Evolutionary conservation across 2,329 filamentous ascomycete genomes (phyloP).

Genomic region (Microcyclospora tardicrescens): DNA sequence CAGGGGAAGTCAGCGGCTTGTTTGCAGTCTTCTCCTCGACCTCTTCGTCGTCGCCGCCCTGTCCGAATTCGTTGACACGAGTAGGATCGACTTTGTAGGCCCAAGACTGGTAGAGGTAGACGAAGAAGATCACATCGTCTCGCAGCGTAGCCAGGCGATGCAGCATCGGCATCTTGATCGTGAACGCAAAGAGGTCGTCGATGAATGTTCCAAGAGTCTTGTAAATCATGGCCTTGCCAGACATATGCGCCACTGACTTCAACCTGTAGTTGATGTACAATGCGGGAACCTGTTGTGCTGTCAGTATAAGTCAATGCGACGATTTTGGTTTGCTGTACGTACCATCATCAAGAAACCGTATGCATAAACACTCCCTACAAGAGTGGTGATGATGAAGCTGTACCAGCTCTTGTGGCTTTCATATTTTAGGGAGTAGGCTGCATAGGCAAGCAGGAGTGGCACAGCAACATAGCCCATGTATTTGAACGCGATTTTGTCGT

Average conservation of each 20-base stretch:
- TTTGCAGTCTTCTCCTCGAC: conserved; percentile 32
- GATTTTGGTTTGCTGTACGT: background rate
- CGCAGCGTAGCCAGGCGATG: conserved; percentile 84
- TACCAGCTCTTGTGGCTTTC: conserved; percentile 90
- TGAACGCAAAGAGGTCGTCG: conserved; percentile 96
- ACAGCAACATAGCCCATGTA: conserved; percentile 92
- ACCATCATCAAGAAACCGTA: conserved; percentile 99
- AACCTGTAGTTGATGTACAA: conserved; percentile 99
- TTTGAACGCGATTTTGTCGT: conserved; percentile 93
- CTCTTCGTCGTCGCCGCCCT: conserved; percentile 84
- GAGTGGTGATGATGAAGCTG: conserved; percentile 83
- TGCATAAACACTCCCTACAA: conserved; percentile 91
- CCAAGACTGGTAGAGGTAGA: conserved; percentile 91
- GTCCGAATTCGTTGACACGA: conserved; percentile 93
- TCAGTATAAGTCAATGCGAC: background rate
- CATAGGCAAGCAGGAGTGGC: conserved; percentile 78
- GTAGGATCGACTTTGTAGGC: conserved; percentile 85
- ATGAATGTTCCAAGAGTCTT: conserved; percentile 99
- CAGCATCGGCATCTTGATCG: conserved; percentile 95
- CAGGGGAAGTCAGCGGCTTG: too few relatives aligned
- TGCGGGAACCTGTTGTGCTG: conserved; percentile 46
- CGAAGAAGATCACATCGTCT: conserved; percentile 96
- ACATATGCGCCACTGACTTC: conserved; percentile 87
- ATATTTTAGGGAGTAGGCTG: conserved; percentile 80
- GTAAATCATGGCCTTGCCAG: conserved; percentile 90